These are phyloP conservation scores for Colletotrichum cordylinicola DNA, from an alignment of 2,329 filamentous ascomycete genomes.

Conservation along the genomic window DNA sequence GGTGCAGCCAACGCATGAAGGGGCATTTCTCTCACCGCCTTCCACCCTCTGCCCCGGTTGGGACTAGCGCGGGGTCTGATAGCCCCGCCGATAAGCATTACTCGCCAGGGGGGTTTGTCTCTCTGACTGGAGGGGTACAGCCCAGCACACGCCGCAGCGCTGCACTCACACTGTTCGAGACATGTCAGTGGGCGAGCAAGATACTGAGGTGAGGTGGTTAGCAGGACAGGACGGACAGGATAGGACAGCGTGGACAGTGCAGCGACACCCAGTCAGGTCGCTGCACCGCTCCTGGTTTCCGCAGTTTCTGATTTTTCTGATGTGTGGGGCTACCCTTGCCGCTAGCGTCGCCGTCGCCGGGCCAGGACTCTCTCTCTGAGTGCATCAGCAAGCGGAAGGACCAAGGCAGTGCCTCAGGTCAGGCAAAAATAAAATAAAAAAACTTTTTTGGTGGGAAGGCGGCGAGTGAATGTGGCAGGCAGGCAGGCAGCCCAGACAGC, in stretches of 20 bases:
- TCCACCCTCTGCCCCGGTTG: constrained; percentile 19
- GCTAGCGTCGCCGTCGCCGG: constrained; percentile 23
- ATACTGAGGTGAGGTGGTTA: too few relatives aligned
- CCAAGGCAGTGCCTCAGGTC: not conserved
- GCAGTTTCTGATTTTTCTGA: constrained; percentile 21
- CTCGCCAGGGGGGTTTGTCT: constrained; percentile 19
- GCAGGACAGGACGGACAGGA: too few relatives aligned
- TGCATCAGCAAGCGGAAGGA: not conserved
- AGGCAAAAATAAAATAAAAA: constrained; percentile 14
- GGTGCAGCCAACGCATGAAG: constrained; percentile 24
- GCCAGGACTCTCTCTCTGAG: not conserved
- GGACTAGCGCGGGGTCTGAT: constrained; percentile 25
- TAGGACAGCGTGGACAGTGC: not conserved
- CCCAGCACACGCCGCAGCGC: not conserved
- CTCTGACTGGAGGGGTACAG: not conserved
- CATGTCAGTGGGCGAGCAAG: not conserved
- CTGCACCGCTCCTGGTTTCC: constrained; percentile 21
- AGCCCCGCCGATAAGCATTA: constrained; percentile 30
- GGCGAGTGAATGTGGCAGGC: not conserved
- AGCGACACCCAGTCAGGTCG: constrained; percentile 22
- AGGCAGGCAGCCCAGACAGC: not conserved
- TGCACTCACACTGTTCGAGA: not conserved
- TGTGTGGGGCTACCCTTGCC: constrained; percentile 19
- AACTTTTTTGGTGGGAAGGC: constrained; percentile 26
- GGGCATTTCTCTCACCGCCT: constrained; percentile 31